Conservation (phyloP, 768 basidiomycete species). For the Boletus vinaceobasis region DNA sequence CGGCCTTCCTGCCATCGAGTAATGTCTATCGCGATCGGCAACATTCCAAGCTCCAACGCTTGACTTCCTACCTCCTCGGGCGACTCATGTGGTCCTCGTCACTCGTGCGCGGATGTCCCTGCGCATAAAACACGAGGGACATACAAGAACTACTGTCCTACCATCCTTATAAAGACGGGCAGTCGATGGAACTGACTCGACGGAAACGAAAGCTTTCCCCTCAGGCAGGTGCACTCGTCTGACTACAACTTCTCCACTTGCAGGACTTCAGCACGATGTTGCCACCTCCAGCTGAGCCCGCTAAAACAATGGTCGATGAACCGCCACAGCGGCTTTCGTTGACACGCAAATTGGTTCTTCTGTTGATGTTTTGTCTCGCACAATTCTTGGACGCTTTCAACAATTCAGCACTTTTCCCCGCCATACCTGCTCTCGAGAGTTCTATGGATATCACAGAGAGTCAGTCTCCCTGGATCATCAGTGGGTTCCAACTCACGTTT, state of each 20-base stretch:
- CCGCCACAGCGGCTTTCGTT: slow-evolving; percentile 15
- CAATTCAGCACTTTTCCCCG: slow-evolving; percentile 39
- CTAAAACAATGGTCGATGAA: slow-evolving; percentile 1
- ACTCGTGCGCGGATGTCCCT: background rate
- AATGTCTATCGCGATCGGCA: background rate
- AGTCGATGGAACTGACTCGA: background rate
- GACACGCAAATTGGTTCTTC: slow-evolving; percentile 28
- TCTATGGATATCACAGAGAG: slow-evolving; percentile 8
- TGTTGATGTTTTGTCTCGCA: slow-evolving; percentile 39
- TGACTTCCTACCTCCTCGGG: background rate
- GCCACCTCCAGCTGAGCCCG: background rate
- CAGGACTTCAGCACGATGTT: slow-evolving; percentile 9
- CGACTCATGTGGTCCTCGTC: too few relatives aligned
- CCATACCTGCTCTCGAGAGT: slow-evolving; percentile 34
- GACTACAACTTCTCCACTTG: background rate
- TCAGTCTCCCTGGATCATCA: slow-evolving; percentile 35
- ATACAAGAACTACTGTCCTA: too few relatives aligned
- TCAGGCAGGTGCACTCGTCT: background rate
- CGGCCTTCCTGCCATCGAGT: background rate
- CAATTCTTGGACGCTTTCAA: slow-evolving; percentile 45
- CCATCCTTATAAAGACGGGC: background rate
- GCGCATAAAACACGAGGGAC: background rate
- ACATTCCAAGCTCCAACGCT: background rate
- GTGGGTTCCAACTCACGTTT: slow-evolving; percentile 46
- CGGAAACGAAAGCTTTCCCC: background rate